Evolutionary conservation across 2,329 filamentous ascomycete genomes (phyloP), one percentile per base, ranked within the genome.

Genomic region (Diaporthe humulicola): DNA sequence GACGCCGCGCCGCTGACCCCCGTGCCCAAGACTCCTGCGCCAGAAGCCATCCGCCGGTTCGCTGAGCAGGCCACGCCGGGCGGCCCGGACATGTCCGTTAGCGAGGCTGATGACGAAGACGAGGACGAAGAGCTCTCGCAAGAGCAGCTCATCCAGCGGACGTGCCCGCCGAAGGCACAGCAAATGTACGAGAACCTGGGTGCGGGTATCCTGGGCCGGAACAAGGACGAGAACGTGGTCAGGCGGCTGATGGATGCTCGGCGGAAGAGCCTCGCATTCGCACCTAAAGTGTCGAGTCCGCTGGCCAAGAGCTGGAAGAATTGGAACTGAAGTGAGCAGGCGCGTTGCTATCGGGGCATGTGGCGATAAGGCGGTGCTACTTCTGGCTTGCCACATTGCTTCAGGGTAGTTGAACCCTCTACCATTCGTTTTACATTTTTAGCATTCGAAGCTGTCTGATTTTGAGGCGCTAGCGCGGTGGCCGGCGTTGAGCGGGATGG

Each of bases 181-280:
- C 72, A 75, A 67, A 75, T 75, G 22, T 83, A 81, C 75, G 77
- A 81, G 42, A 83, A 87, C 71, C 80, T 88, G 67, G 87, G 86
- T 17, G 80, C 83, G 7, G 86, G 86, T 0, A 81, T 90, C 6
- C 80, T 91, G 73, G 83, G 82, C 73, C 83, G 82, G 67, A 85
- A 89, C 69, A 90, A 90, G 82, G 88, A 92, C 79, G 86, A 90
- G 79, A 86, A 85, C 28, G 86, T 93, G 73, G 84, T 91, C 76
- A 87, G 90, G 83, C 87, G 91, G 64, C 85, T 96, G 76, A 91
- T 94, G 87, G 91, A 92, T 15, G 93, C 93, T 0, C 88, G 93
- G 76, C 88, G 94, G 76, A 95, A 94, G 89, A 96, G 93, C 80
- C 82, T 95, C 82, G 93, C 94, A 80, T 95, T 92, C 85, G 93